Base-by-base conservation (phyloP, 148 eudicot species). In the Arbutus unedo region DNA sequence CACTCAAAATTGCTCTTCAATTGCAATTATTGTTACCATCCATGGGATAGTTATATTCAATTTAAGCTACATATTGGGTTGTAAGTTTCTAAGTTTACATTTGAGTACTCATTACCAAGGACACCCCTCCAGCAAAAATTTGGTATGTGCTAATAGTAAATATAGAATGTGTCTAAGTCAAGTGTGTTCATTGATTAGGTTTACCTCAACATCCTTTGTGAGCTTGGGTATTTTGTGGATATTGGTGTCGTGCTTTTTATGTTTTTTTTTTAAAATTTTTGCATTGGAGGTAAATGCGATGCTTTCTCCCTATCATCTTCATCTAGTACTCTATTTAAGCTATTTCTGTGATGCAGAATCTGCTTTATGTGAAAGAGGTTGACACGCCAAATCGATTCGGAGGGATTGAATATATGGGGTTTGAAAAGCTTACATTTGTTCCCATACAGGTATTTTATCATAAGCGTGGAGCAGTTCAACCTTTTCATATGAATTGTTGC, bases 331-430 rank as follows among this genome's bases (percentile, higher is more conserved):
- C 38, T 31, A 81, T 31, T 77, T 82, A 43, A 45, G 53, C 64
- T 66, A 82, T 76, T 50, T 78, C 77, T 85, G 49, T 81, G 77
- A 71, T 84, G 85, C 95, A 96, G 99, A 96, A 96, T 91, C 98
- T 96, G 60, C 98, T 96, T 80, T 91, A 74, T 81, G 93, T 94
- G 80, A 91, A 92, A 89, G 97, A 93, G 85, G 83, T 85, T 53
- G 86, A 87, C 83, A 96, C 99, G 11, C 98, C 99, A 49, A 92
- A 92, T 84, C 94, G 98, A 81, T 96, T 90, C 87, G 99, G 99
- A 74, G 99, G 99, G 79, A 78, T 88, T 70, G 91, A 74, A 70
- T 94, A 91, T 86, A 78, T 94, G 86, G 99, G 99, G 41, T 96
- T 96, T 85, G 93, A 92, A 77, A 96, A 93, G 94, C 97, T 96